Evolutionary conservation across 441 rosid species (phyloP), one percentile per base, ranked within the genome.

Genomic region (Metrosideros polymorpha): DNA sequence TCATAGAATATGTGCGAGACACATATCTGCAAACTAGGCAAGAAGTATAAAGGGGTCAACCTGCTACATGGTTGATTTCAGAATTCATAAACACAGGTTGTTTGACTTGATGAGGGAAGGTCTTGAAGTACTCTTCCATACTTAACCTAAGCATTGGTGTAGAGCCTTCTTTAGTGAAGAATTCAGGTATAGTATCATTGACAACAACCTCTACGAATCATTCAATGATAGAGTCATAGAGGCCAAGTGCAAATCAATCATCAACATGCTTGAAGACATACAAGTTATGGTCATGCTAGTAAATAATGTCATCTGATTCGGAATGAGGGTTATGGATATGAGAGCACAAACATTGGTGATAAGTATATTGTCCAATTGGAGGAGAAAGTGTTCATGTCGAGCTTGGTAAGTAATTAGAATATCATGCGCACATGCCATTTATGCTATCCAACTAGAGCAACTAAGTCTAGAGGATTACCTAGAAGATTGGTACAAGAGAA

Each of bases 391-490:
- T 57, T 12, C 9, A 57, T 57, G 18, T 27, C 19, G 32, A 57
- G 63, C 63, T 13, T 57, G 18, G n/a, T 6, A 57, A 57, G 32
- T 27, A 57, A 57, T 25, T 57, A 57, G 32, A 57, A 27, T 57
- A 57, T n/a, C 7, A 1, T n/a, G n/a, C n/a, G n/a, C n/a, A n/a
- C n/a, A n/a, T n/a, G n/a, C n/a, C n/a, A n/a, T n/a, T n/a, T n/a
- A 30, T 12, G 19, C 63, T 6, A 57, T n/a, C 32, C 14, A 57
- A 8, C 32, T 57, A 27, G 29, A n/a, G 32, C 18, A 57, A 57
- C 7, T 6, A 1, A 49, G 17, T 57, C 32, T 12, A 0, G 29
- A 0, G 63, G 0, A n/a, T n/a, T 8, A 57, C 63, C 9, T 57
- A 57, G 63, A 13, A 57, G 63, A 57, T 1, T 12, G 14, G 30